phyloP scores from a whole-genome alignment of 1,284 basidiomycete genomes.

The Sanguinoderma infundibulare region DNA sequence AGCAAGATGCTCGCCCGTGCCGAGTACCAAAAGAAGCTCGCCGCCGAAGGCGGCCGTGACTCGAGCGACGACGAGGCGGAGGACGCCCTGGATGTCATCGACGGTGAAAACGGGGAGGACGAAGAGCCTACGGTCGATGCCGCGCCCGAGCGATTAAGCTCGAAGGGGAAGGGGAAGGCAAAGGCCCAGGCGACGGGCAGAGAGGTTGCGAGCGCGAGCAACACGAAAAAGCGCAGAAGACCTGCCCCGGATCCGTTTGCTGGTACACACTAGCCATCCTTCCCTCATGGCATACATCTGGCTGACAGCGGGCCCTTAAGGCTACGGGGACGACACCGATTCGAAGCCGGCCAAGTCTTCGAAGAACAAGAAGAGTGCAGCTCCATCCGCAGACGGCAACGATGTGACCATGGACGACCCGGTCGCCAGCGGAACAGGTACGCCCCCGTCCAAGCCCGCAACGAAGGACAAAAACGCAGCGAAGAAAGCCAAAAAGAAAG shows the following conservation, averaged over 20 bases:
- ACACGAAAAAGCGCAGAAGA: slow-evolving; percentile 51
- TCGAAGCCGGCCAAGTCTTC: slow-evolving; percentile 6
- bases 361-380: slow-evolving; percentile 21
- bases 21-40: slow-evolving; percentile 60
- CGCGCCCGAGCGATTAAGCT: slow-evolving; percentile 16
- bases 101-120: slow-evolving; percentile 32
- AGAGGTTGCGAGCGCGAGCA: slow-evolving; percentile 17
- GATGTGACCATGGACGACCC: slow-evolving; percentile 20
- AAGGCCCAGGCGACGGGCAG: slow-evolving; percentile 44
- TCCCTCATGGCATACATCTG: not conserved
- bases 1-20: slow-evolving; percentile 71
- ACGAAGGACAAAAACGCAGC: slow-evolving; percentile 23
- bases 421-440: slow-evolving; percentile 13
- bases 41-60: slow-evolving; percentile 41
- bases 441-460: slow-evolving; percentile 4
- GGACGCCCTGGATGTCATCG: slow-evolving; percentile 46
- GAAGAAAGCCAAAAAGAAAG: slow-evolving; percentile 32
- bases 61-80: slow-evolving; percentile 42
- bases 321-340: slow-evolving; percentile 32
- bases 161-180: slow-evolving; percentile 45
- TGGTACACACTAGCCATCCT: slow-evolving; percentile 46
- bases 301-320: slow-evolving; percentile 28
- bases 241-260: slow-evolving; percentile 65
- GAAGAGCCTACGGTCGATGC: slow-evolving; percentile 11
- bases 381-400: slow-evolving; percentile 9